Evolutionary conservation across 1,284 basidiomycete species (phyloP).

Genomic region (Cutaneotrichosporon mucoides): DNA sequence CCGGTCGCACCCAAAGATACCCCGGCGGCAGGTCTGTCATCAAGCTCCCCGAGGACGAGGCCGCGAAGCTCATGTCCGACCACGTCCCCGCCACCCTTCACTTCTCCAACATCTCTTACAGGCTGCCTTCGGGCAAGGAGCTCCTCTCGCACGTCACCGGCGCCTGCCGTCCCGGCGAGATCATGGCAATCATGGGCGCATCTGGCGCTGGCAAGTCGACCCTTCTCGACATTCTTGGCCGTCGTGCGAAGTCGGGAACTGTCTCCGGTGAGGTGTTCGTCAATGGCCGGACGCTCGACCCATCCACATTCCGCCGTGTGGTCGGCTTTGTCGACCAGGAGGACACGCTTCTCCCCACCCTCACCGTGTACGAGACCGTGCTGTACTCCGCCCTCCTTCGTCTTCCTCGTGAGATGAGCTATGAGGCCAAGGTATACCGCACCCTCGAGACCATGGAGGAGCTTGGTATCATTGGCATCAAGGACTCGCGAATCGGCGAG

Average conservation of each 20-base stretch:
- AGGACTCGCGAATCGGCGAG: slow-evolving; percentile 83
- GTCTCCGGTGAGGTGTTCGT: slow-evolving; percentile 74
- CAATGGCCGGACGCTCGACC: slow-evolving; percentile 74
- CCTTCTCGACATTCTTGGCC: slow-evolving; percentile 88
- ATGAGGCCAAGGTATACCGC: slow-evolving; percentile 87
- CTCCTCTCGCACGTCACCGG: slow-evolving; percentile 80
- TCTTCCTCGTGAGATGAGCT: slow-evolving; percentile 88
- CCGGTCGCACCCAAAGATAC: slow-evolving; percentile 64
- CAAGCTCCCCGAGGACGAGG: slow-evolving; percentile 73
- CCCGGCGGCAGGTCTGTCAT: slow-evolving; percentile 66
- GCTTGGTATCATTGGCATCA: slow-evolving; percentile 88
- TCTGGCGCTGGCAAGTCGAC: slow-evolving; percentile 97
- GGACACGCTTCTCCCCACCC: slow-evolving; percentile 90
- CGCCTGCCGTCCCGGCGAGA: slow-evolving; percentile 74
- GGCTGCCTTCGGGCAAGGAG: slow-evolving; percentile 59
- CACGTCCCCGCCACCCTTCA: slow-evolving; percentile 89
- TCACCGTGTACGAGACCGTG: slow-evolving; percentile 97
- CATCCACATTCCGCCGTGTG: slow-evolving; percentile 68
- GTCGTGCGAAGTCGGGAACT: slow-evolving; percentile 75
- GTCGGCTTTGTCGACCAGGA: slow-evolving; percentile 97
- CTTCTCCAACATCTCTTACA: slow-evolving; percentile 80
- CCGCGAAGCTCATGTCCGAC: slow-evolving; percentile 80
- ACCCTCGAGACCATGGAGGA: slow-evolving; percentile 96
- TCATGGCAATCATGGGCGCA: slow-evolving; percentile 93
- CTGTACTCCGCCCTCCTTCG: slow-evolving; percentile 86